phyloP scores from a whole-genome alignment of 768 basidiomycete species.

The Gyrodon lividus region DNA sequence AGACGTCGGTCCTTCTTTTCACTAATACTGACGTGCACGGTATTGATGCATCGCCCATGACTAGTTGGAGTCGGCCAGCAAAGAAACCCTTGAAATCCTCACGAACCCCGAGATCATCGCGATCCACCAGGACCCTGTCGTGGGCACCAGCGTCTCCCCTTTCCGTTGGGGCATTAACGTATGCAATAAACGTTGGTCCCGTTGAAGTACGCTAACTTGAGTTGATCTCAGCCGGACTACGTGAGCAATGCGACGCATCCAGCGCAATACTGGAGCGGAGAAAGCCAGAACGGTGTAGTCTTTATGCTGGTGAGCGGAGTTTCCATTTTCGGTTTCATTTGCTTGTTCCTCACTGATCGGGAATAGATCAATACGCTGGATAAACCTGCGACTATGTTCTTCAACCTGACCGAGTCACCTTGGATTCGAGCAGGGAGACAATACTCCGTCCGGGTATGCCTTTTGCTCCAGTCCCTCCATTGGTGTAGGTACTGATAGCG shows the following conservation, averaged over 20 bases:
- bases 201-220: not conserved
- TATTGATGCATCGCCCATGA: not conserved
- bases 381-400: constrained; percentile 54
- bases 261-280: constrained; percentile 72
- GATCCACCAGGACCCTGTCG: constrained; percentile 65
- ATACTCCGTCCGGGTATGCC: constrained; percentile 59
- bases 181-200: constrained; percentile 17
- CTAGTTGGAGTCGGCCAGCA: constrained; percentile 51
- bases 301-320: constrained; percentile 57
- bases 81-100: constrained; percentile 53
- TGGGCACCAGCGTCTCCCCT: constrained; percentile 60
- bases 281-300: constrained; percentile 60
- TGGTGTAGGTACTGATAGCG: not conserved
- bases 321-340: not conserved
- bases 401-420: constrained; percentile 65
- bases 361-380: constrained; percentile 60
- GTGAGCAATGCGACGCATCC: constrained; percentile 47
- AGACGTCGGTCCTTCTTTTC: constrained; percentile 38
- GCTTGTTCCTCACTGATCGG: not conserved
- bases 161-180: constrained; percentile 72
- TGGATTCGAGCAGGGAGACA: constrained; percentile 69
- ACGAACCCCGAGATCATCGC: constrained; percentile 64
- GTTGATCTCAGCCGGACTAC: constrained; percentile 32
- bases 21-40: constrained; percentile 6
- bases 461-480: not conserved